Evolutionary conservation across 352 stramenopile genomes (phyloP), one percentile per base, ranked within the genome.

Genomic region (Globisporangium ultimum): DNA sequence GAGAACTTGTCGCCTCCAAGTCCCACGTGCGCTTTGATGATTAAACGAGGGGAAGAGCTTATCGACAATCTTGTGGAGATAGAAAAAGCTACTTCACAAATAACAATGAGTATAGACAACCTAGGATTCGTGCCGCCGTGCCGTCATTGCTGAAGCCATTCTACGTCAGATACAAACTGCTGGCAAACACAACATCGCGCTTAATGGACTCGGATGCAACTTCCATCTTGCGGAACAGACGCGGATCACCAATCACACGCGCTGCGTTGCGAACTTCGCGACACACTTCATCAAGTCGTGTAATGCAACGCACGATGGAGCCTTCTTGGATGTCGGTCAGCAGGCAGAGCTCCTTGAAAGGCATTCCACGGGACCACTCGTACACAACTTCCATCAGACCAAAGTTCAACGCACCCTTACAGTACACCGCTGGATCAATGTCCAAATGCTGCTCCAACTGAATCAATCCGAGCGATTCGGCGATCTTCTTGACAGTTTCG

Each of bases 191-290:
- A 53, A 99, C 98, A 67, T 99, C 97, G 40, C 97, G 80, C 68
- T 99, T 98, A 64, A 99, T 99, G 3, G 90, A 79, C 63, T 97
- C 85, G 48, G 91, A 98, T 3, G 96, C 96, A 43, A 95, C 89
- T 72, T 99, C 97, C 93, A 99, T 98, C 73, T 99, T 99, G 48
- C 89, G 76, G 63, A 97, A 98, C 7, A 99, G 77, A 1, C 91
- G 92, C 14, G 95, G 94, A 63, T 99, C 97, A n/a, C 97, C 97
- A 38, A 90, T 93, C 17, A 91, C 91, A 22, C 95, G 83, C 50
- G 96, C 95, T 51, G 95, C 96, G 65, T 98, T 98, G 61, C 95
- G 76, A 17, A 99, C 94, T 85, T 99, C 97, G 52, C 97, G 81
- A 71, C 95, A 98, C 6, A 99, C 80, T 71, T 99, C 97, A 68